Evolutionary conservation across 495 filamentous ascomycete genomes (phyloP).

Genomic region (Venustampulla echinocandica): DNA sequence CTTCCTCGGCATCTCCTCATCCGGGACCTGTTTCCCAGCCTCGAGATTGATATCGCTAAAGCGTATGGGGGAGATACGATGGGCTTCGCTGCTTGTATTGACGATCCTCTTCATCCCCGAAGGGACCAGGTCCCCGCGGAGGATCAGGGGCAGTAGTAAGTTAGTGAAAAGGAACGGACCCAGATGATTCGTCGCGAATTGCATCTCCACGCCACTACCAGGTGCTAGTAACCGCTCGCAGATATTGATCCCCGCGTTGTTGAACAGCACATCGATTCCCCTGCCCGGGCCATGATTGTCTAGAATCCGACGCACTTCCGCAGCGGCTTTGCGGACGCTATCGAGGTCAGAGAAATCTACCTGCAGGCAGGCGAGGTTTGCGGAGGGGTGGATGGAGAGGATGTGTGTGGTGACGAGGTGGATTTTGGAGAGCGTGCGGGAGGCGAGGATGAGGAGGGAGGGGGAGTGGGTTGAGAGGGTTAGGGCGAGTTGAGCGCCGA

Average conservation of each 20-base stretch:
- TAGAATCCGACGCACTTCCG: conserved; percentile 15
- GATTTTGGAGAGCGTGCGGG: conserved; percentile 30
- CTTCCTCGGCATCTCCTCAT: conserved; percentile 9
- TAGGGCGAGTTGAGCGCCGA: conserved; percentile 39
- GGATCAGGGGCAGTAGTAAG: conserved; percentile 31
- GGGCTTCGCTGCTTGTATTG: conserved; percentile 8
- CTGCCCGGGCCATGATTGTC: background rate
- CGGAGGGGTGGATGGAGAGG: background rate
- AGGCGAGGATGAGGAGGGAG: conserved; percentile 34
- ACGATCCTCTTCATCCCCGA: conserved; percentile 4
- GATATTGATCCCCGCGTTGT: conserved; percentile 27
- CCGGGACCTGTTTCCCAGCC: background rate
- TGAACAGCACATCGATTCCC: conserved; percentile 31
- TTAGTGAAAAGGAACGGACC: conserved; percentile 53
- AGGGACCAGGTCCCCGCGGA: too few relatives aligned
- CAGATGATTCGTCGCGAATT: conserved; percentile 51
- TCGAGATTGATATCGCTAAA: conserved; percentile 13
- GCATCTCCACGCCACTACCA: conserved; percentile 43
- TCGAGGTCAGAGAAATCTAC: conserved; percentile 13
- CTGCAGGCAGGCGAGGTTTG: background rate
- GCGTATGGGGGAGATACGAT: conserved; percentile 10
- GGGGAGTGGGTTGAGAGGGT: conserved; percentile 36
- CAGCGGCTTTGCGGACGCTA: conserved; percentile 25
- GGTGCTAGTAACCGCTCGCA: background rate
- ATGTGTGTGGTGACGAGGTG: conserved; percentile 12